Evolutionary conservation across 805 yeast species (phyloP), one percentile per base, ranked within the genome.

Genomic region (Helenozyma rhizophorensis): DNA sequence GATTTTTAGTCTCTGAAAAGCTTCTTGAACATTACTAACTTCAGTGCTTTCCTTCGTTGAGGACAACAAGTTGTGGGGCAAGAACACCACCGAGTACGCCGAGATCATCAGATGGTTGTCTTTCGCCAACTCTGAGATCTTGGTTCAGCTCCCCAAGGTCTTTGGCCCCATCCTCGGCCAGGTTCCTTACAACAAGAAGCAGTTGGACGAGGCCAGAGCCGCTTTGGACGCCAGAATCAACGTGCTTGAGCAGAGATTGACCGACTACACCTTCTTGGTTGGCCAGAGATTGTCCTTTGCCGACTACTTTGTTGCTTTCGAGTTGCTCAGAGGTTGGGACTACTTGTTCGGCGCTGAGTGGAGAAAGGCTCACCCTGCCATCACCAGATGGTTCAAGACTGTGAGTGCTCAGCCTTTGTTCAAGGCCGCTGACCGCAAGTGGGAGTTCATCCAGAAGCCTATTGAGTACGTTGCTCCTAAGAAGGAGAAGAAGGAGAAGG

Each of bases 51-150:
- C 70, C 40, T 58, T 70, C 43, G 68, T 66, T 43, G 77, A 69
- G 50, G 63, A 45, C 39, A 36, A 40, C 34, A 64, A 62, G 46
- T 70, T 82, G 45, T 65, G 77, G 45, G 97, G 96, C 52, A 73
- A 76, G 59, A 70, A 70, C 58, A 61, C 74, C 44, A 63, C 65
- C 46, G 85, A 83, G 51, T 70, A 76, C 55, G 86, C 84, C 39
- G 61, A 62, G 50, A 68, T 87, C 51, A 58, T 88, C 48, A 78
- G 70, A 65, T 88, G 95, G 94, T 51, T 80, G 58, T 84, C 95
- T 2, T 65, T 84, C 48, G 70, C 78, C 58, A 85, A 82, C 71
- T 51, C 74, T 48, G 96, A 89, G 50, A 48, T 83, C 37, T 56
- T 81, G 45, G 51, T 65, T 28, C 50, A 61, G 37, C 48, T 32